Conservation (phyloP, 257 asterid genomes). For the Solanum sejunctum region DNA sequence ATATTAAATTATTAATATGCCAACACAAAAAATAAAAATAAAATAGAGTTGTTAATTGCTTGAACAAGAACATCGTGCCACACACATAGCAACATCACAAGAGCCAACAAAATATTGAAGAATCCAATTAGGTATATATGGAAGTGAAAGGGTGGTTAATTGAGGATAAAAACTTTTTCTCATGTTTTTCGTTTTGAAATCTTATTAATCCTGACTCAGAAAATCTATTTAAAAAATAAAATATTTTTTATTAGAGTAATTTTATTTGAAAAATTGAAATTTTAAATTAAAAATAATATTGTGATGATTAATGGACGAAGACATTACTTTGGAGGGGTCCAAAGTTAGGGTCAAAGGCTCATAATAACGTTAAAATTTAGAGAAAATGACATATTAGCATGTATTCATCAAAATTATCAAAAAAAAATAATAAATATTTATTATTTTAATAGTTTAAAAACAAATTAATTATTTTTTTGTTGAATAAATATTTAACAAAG, state of each 20-base stretch:
- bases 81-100: not conserved
- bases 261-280: not conserved
- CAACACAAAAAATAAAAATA: not conserved
- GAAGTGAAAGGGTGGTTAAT: not conserved
- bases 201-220: not conserved
- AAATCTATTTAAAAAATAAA: not conserved
- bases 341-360: not conserved
- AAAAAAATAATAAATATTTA: not conserved
- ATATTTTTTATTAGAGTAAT: fast-evolving
- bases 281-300: not conserved
- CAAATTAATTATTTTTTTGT: not conserved
- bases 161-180: not conserved
- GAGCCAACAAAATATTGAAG: not conserved
- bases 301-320: not conserved
- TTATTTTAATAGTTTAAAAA: not conserved
- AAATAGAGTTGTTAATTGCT: not conserved
- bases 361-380: not conserved
- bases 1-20: not conserved
- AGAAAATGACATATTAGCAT: not conserved
- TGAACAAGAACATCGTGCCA: not conserved
- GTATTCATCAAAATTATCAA: not conserved
- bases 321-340: not conserved
- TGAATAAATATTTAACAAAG: too few relatives aligned
- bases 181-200: fast-evolving
- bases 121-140: not conserved